These are phyloP conservation scores for Talaromyces islandicus DNA, from an alignment of 2,329 filamentous ascomycete species.

Conservation along the genomic window DNA sequence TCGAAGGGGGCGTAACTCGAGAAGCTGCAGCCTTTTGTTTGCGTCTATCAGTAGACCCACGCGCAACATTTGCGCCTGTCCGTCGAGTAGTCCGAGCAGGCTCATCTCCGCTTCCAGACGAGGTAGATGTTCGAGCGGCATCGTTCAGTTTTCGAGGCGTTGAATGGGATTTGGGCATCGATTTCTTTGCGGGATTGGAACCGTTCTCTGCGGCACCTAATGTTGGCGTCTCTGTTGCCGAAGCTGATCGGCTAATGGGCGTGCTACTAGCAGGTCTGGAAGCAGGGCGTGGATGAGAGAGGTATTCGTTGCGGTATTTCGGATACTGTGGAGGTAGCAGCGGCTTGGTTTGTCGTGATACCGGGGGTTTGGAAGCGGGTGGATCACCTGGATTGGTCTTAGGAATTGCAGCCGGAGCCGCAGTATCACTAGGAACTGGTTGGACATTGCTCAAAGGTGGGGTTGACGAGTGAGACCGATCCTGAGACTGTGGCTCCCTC, in stretches of 20 bases:
- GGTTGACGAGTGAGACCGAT: conserved; percentile 2
- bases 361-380: not conserved
- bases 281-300: not conserved
- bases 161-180: conserved; percentile 8
- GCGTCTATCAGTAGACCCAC: conserved; percentile 14
- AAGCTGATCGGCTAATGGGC: conserved; percentile 10
- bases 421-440: not conserved
- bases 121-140: conserved; percentile 10
- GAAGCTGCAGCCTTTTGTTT: conserved; percentile 16
- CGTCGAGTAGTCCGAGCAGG: conserved; percentile 16
- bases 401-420: conserved; percentile 9
- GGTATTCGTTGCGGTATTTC: conserved; percentile 9
- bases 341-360: conserved; percentile 28
- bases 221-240: conserved; percentile 8
- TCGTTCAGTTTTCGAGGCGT: conserved; percentile 6
- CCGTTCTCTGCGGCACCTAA: not conserved
- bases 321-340: conserved; percentile 24
- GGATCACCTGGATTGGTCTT: not conserved
- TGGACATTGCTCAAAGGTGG: not conserved
- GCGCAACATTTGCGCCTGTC: conserved; percentile 7
- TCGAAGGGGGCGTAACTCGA: conserved; percentile 41
- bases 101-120: conserved; percentile 31
- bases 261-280: not conserved
- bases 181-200: not conserved
- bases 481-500: conserved; percentile 10